Evolutionary conservation across 169 alveolate species (phyloP), one percentile per base, ranked within the genome.

Genomic region (Cryptosporidium bovis): DNA sequence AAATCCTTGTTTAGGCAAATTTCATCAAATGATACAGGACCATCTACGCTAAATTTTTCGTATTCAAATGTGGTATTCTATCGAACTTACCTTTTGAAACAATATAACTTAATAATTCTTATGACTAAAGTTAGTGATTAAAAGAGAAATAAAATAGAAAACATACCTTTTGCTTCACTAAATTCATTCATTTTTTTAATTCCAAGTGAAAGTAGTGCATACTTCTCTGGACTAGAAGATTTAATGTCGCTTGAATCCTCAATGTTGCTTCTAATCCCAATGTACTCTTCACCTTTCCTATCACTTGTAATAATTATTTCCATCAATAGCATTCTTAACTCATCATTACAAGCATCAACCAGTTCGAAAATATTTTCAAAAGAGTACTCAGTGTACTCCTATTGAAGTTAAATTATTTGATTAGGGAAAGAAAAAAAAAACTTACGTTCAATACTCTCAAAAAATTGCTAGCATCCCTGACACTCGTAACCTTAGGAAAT

Each of bases 301-400:
- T 29, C 31, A 27, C 33, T 58, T 24, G 55, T 12, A 20, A 60
- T 58, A 1, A 62, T 40, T 27, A 77, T 62, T 31, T 77, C 87
- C 71, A 77, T 15, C 24, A 77, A 46, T 24, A 77, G 77, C 15
- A 60, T 31, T 10, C 87, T 20, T 44, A 77, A 34, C 18, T 77
- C 64, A 77, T 77, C 87, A 77, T 77, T 77, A 29, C 87, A 77
- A 20, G 69, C 69, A 60, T 60, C 44, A 1, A 77, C 48, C 15
- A 77, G n/a, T 60, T 77, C 87, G 36, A 60, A 62, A 62, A 77
- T 77, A 77, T 77, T 77, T 24, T 56, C 69, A 77, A 77, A 77
- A 46, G 10, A 24, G 2, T 51, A 18, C 31, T 64, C 58, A 4
- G 24, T 58, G 20, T 33, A 56, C 1, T 77, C 87, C 87, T 77